Percentiles rank a stretch among this genome's conserved stretches.
Evolutionary conservation across 345 rosid species (phyloP).

Genomic region (Excoecaria cochinchinensis): DNA sequence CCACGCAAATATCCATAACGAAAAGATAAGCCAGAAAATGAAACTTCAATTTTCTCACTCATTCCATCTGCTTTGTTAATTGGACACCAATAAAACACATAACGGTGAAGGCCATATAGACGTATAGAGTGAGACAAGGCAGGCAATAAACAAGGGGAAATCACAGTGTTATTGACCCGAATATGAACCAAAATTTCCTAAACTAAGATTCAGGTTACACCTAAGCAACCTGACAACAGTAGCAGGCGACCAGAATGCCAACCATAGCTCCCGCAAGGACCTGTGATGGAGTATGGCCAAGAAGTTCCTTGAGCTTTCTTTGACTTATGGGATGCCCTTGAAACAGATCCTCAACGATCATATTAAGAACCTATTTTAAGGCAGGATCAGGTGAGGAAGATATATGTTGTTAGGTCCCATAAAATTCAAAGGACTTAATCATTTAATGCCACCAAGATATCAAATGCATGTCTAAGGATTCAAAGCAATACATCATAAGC

Average conservation of each 20-base stretch:
- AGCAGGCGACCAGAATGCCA: conserved; percentile 69
- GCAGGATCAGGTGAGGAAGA: neutral
- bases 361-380: conserved; percentile 63
- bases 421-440: too few species aligned
- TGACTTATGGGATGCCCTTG: conserved; percentile 93
- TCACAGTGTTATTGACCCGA: neutral
- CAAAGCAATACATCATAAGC: neutral
- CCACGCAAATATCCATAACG: neutral
- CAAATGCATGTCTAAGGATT: too few species aligned
- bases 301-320: conserved; percentile 90
- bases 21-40: neutral
- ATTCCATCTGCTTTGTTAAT: neutral
- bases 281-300: conserved; percentile 90
- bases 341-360: conserved; percentile 85
- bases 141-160: conserved; percentile 4
- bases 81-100: conserved; percentile 7
- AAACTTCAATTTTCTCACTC: neutral
- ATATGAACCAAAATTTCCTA: conserved; percentile 24
- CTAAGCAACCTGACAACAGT: conserved; percentile 64
- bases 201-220: conserved; percentile 41
- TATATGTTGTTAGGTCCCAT: neutral
- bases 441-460: neutral
- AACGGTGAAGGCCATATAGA: conserved; percentile 10
- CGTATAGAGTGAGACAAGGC: conserved; percentile 3
- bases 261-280: conserved; percentile 85